A percentile compares a stretch with the other conserved stretches of the same genome.
Conservation (phyloP, 2,329 filamentous ascomycete genomes). For the Hypomyces rosellus region DNA sequence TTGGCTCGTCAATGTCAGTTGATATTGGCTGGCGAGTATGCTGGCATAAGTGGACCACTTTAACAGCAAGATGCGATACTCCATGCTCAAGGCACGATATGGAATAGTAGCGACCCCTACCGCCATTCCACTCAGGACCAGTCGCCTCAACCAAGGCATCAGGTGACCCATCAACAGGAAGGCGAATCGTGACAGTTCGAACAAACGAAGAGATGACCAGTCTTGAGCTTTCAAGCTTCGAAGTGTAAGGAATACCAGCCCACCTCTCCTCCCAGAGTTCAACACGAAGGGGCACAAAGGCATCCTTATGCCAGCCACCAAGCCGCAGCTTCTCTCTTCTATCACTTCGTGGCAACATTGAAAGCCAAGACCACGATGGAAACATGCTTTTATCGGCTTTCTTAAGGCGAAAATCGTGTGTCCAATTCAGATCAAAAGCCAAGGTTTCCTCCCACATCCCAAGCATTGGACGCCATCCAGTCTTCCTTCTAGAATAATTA, state of each 20-base stretch:
- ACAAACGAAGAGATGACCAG: neutral
- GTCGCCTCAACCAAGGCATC: neutral
- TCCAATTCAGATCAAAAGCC: neutral
- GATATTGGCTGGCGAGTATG: neutral
- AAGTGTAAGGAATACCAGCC: neutral
- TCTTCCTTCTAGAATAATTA: neutral
- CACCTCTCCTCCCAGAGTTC: neutral
- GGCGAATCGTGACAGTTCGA: neutral
- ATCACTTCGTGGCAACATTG: neutral
- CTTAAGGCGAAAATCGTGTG: too few species aligned
- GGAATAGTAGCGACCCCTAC: neutral
- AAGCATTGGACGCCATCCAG: neutral
- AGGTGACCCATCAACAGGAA: neutral
- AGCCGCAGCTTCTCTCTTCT: neutral
- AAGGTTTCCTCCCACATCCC: neutral
- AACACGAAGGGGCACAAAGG: neutral
- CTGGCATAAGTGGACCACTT: neutral
- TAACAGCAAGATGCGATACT: neutral
- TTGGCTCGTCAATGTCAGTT: neutral
- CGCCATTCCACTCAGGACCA: neutral
- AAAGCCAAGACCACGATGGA: neutral
- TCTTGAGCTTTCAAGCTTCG: neutral
- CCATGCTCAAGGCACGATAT: neutral
- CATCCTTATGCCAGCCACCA: neutral
- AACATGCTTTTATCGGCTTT: neutral